Evolutionary conservation across 1,139 yeast species (phyloP).

Genomic region (Suhomyces maxii): DNA sequence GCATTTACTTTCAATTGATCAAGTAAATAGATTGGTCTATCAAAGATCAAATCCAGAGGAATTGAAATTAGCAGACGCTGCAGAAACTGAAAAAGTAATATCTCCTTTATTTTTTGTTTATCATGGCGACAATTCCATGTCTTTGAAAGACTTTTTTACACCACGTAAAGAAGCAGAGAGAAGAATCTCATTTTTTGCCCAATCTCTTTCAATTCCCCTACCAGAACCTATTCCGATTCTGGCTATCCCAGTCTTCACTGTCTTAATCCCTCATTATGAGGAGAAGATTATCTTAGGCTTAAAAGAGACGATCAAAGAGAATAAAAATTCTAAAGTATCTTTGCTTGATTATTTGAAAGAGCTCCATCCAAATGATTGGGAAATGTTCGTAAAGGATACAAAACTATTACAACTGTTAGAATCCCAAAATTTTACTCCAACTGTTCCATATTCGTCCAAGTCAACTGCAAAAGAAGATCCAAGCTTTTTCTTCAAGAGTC

Average conservation of each 20-base stretch:
- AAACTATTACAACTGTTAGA: conserved; percentile 22
- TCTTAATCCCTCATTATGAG: conserved; percentile 79
- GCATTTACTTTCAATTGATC: conserved; percentile 72
- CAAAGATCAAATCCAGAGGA: conserved; percentile 40
- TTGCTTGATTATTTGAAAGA: conserved; percentile 53
- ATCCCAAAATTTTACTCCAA: background rate
- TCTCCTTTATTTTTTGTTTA: conserved; percentile 71
- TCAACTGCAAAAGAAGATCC: conserved; percentile 10
- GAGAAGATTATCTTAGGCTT: conserved; percentile 70
- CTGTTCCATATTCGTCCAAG: background rate
- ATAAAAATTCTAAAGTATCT: conserved; percentile 49
- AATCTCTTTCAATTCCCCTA: conserved; percentile 74
- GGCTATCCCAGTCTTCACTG: conserved; percentile 82
- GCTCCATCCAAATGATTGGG: conserved; percentile 53
- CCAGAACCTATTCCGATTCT: conserved; percentile 71
- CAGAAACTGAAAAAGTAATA: background rate
- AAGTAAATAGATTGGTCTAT: conserved; percentile 60
- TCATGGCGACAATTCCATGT: conserved; percentile 61
- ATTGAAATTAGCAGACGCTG: background rate
- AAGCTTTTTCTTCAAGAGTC: conserved; percentile 31
- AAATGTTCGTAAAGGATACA: conserved; percentile 51
- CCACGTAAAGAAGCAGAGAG: conserved; percentile 76
- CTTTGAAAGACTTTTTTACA: conserved; percentile 41
- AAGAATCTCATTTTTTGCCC: conserved; percentile 84
- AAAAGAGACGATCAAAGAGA: conserved; percentile 64